A percentile compares a stretch with the other conserved stretches of the same genome.
phyloP scores from a whole-genome alignment of 305 asterid genomes.

The Salvia sclarea region DNA sequence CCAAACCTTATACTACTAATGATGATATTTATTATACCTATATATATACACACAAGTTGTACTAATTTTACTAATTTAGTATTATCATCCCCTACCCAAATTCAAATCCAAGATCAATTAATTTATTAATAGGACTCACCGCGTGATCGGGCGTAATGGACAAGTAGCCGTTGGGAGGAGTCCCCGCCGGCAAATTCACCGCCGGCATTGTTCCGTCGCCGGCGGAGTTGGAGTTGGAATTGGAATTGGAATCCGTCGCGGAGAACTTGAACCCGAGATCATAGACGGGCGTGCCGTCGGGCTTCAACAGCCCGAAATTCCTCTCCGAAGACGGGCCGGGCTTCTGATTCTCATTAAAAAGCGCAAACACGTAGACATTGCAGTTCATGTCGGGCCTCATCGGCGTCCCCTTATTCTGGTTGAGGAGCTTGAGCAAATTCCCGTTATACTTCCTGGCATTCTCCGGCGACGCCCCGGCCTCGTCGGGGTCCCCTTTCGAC shows the following conservation, averaged over 20 bases:
- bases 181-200: conserved; percentile 34
- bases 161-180: conserved; percentile 59
- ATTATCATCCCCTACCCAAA: neutral
- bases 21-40: too few relatives aligned
- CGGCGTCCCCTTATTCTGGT: conserved; percentile 64
- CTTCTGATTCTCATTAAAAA: conserved; percentile 76
- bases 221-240: too few relatives aligned
- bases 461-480: conserved; percentile 65
- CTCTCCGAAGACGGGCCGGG: conserved; percentile 84
- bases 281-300: conserved; percentile 69
- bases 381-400: conserved; percentile 55
- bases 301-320: conserved; percentile 75
- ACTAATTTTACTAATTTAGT: too few relatives aligned
- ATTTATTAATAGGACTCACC: conserved; percentile 41
- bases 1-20: too few relatives aligned
- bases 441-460: conserved; percentile 67
- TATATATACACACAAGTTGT: too few relatives aligned
- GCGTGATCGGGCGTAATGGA: conserved; percentile 53
- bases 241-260: too few relatives aligned
- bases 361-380: conserved; percentile 62
- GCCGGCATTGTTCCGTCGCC: conserved; percentile 25
- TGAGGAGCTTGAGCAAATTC: conserved; percentile 52
- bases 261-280: conserved; percentile 45
- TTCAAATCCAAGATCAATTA: neutral
- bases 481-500: conserved; percentile 71